Base-by-base conservation (phyloP, 73 alveolate genomes). In the Paramecium biaurelia region DNA sequence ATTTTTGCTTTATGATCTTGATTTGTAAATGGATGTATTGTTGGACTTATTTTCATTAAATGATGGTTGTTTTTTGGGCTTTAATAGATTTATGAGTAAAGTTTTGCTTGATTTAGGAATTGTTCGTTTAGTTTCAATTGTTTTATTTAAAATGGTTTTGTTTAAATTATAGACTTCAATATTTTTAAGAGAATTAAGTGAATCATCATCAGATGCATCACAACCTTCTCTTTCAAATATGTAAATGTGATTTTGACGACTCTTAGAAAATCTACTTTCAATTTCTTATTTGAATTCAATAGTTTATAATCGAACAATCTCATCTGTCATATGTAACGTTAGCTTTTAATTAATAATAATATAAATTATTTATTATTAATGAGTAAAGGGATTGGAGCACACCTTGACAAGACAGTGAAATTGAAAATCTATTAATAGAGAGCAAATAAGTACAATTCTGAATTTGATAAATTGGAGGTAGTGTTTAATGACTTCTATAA, bases 381-480 rank as follows among this genome's bases (percentile, higher is more conserved):
- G 90, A 79, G 90, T 45, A 89, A 72, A 89, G 94, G 94, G 34
- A 89, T 89, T 21, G 94, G 94, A 20, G 53, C 92, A 63, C 70
- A 70, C 1, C 76, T 89, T 28, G 94, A 89, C 20, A 89, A 82
- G 56, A 24, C 70, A 30, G 87, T 82, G 45, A 89, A 89, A 70
- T 18, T 70, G 21, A 89, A 89, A 38, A 89, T 89, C 58, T 70
- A 70, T 41, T 15, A 89, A 70, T 57, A 89, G 20, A 38, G 94
- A 70, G 94, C 94, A 26, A 43, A 89, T 14, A 89, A 89, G 24
- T 89, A 89, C 56, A 89, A 89, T 70, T 18, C 68, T 0, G 94
- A 89, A 43, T 89, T 89, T 26, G 94, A 89, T 72, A 85, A 89
- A 38, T 63, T 70, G 15, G 94, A 89, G 76, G 85, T 82, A 79